phyloP scores from a whole-genome alignment of 1,284 basidiomycete species.

The Cryptococcus sp. region DNA sequence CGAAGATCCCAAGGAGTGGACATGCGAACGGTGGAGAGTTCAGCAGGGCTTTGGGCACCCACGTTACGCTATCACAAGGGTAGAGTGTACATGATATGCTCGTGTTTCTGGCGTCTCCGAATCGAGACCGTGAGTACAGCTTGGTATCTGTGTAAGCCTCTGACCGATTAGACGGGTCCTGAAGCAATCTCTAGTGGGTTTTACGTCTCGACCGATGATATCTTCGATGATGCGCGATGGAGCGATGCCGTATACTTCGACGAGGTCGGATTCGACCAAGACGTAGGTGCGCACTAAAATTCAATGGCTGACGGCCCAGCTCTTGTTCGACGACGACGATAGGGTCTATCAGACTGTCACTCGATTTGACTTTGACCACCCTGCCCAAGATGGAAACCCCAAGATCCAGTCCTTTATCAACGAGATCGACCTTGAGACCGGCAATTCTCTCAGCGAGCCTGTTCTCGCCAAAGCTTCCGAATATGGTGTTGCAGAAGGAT shows the following conservation, averaged over 20 bases:
- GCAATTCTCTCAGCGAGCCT: not conserved
- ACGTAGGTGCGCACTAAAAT: slow-evolving; percentile 13
- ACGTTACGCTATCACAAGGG: slow-evolving; percentile 12
- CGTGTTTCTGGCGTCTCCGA: not conserved
- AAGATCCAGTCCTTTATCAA: not conserved
- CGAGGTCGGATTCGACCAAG: slow-evolving; percentile 21
- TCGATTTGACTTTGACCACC: slow-evolving; percentile 2
- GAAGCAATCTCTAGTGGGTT: slow-evolving; percentile 9
- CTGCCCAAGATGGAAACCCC: not conserved
- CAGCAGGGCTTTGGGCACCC: slow-evolving; percentile 21
- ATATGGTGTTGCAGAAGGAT: slow-evolving; percentile 21
- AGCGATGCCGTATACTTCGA: slow-evolving; percentile 20
- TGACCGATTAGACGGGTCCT: not conserved
- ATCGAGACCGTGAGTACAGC: not conserved
- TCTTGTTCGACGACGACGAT: slow-evolving; percentile 22
- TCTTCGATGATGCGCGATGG: slow-evolving; percentile 19
- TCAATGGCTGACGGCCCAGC: not conserved
- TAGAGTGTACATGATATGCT: not conserved
- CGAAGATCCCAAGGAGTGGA: slow-evolving; percentile 14
- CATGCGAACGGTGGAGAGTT: slow-evolving; percentile 17
- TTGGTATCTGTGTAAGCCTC: not conserved
- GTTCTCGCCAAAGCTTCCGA: not conserved
- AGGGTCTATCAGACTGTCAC: slow-evolving; percentile 19
- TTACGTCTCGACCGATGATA: slow-evolving; percentile 24
- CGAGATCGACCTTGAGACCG: slow-evolving; percentile 10